phyloP scores from a whole-genome alignment of 352 stramenopile genomes.

The Phytophthora citrophthora region DNA sequence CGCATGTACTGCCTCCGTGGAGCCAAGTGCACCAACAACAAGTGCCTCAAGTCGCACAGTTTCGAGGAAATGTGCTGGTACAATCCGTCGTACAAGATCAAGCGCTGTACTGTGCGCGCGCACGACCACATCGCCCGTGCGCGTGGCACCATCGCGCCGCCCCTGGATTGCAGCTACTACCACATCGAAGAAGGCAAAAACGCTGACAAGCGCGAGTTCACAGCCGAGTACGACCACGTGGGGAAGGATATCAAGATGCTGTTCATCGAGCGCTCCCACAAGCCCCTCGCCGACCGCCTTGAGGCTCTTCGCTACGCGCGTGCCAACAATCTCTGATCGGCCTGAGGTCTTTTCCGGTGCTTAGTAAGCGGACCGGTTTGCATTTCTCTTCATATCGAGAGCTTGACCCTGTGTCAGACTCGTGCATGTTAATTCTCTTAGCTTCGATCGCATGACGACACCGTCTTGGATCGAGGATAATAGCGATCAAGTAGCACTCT shows the following conservation, averaged over 20 bases:
- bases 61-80: slow-evolving; percentile 61
- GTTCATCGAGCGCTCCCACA: slow-evolving; percentile 50
- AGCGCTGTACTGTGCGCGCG: slow-evolving; percentile 40
- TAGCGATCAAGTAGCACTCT: slow-evolving; percentile 19
- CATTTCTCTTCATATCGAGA: slow-evolving; percentile 17
- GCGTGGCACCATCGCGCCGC: slow-evolving; percentile 33
- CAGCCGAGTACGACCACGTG: slow-evolving; percentile 45
- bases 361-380: slow-evolving; percentile 1
- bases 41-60: slow-evolving; percentile 53
- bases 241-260: slow-evolving; percentile 45
- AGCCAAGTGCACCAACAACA: slow-evolving; percentile 39
- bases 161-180: slow-evolving; percentile 42
- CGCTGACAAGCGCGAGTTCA: slow-evolving; percentile 38
- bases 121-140: slow-evolving; percentile 38
- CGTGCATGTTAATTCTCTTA: slow-evolving; percentile 28
- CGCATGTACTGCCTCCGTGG: slow-evolving; percentile 37
- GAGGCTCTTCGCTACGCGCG: slow-evolving; percentile 36
- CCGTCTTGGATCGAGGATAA: slow-evolving; percentile 11
- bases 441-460: slow-evolving; percentile 11
- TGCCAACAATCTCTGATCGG: slow-evolving; percentile 28
- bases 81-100: slow-evolving; percentile 55
- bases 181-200: slow-evolving; percentile 48
- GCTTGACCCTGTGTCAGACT: slow-evolving; percentile 6
- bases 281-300: slow-evolving; percentile 40
- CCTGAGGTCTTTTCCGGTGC: not conserved